Base-by-base conservation (phyloP, 805 yeast species). In the Kluyveromyces wickerhamii region DNA sequence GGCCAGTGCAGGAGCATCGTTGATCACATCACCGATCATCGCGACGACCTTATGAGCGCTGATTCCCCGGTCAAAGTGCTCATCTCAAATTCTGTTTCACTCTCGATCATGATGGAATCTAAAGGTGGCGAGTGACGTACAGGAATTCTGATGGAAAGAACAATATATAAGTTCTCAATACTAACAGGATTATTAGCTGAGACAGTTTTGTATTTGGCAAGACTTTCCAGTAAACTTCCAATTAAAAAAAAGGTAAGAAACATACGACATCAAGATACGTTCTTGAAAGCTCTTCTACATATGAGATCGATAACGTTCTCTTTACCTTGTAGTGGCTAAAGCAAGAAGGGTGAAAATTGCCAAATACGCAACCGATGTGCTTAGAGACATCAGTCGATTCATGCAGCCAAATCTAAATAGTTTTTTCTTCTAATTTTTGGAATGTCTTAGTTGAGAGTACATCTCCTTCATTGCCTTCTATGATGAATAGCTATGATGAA, bases 1-100 rank as follows among this genome's bases (percentile, higher is more conserved):
- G 3, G 86, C 71, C 34, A 83, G 60, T 0, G 92, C 85, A 1
- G 89, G 89, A 0, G 92, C 86, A 55, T 83, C 92, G 52, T 82
- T 83, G 21, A 82, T 75, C 14, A 92, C 92, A 48, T 82, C 92
- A 7, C 92, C 92, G 7, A 82, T 78, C 88, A 82, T 80, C 0
- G 85, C 87, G 3, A 77, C 79, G 2, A 44, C 44, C 9, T 25
- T 34, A 7, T 32, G 37, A 9, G 15, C 27, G 62, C 54, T 0
- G 79, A 70, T 47, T 75, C 81, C 10, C 81, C 81, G 0, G 80
- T 74, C 10, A 75, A 54, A 12, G 79, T 78, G 38, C 78, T 71
- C 44, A 74, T 80, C 45, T 74, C 80, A 51, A 75, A 74, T 29
- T 67, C 66, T 1, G 74, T 47, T 4, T 52, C 42, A 1, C 77